Base-by-base conservation (phyloP, 1,284 basidiomycete species). In the Cutaneotrichosporon sp. region DNA sequence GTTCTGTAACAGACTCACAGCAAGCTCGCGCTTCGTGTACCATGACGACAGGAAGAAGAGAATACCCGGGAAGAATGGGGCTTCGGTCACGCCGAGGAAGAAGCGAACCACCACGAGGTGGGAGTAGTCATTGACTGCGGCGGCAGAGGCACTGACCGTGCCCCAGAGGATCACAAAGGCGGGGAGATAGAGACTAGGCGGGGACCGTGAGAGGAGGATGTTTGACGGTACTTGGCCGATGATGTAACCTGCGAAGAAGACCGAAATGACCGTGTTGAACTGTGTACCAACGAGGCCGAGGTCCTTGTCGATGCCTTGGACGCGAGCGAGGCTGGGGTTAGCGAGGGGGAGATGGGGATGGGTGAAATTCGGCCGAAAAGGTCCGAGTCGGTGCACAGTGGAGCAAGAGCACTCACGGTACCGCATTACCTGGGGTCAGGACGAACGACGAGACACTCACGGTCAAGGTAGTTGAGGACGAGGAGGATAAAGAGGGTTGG, bases 191-290 rank as follows among this genome's bases (percentile, higher is more conserved):
- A 68, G 60, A n/a, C 47, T 55, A 0, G 66, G 66, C 5, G 62
- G 59, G n/a, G 57, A 60, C 38, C 62, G 62, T 16, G 64, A 31
- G 42, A 55, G 51, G 21, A 50, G 31, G 34, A 53, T 51, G 46
- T 56, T 59, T 40, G 34, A 32, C n/a, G 57, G 62, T 16, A 58
- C 50, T 21, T 53, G 51, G 62, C 77, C 66, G 31, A 75, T 57
- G 32, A 75, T 75, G 69, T 80, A 80, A 30, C 76, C 75, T 13
- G 73, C 73, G 65, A 72, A 81, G 40, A 81, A 73, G 60, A 81
- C 75, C 4, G 72, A 74, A 34, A 81, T 70, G 34, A 71, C 73
- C 1, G 74, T 78, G 56, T 73, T 70, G 66, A 76, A 76, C 59
- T 76, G 66, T 2, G 63, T 56, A 49, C 72, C 67, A 49, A 40